Conservation (phyloP, 495 filamentous ascomycete genomes). For the Aspergillus indologenus region DNA sequence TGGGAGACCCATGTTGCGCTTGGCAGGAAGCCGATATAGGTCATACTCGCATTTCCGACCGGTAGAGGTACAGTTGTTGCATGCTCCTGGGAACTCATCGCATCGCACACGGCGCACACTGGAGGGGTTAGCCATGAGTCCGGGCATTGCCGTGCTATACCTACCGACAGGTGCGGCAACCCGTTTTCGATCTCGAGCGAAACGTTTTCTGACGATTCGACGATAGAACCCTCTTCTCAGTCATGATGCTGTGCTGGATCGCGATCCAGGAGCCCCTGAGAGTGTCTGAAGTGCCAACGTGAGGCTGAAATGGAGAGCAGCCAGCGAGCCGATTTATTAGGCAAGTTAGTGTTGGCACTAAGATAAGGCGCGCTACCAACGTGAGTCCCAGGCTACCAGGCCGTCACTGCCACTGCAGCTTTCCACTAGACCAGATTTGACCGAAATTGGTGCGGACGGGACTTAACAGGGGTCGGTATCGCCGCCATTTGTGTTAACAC, state of each 20-base stretch:
- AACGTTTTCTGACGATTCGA: neutral
- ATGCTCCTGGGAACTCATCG: neutral
- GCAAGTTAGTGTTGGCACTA: no score
- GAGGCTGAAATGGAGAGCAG: no score
- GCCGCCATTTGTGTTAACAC: no score
- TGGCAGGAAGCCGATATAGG: neutral
- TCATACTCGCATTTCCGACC: neutral
- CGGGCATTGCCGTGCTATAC: neutral
- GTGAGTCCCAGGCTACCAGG: no score
- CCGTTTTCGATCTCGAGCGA: neutral
- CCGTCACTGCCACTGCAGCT: no score
- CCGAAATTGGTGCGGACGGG: no score
- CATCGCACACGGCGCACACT: neutral
- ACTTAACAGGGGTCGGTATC: no score
- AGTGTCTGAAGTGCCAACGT: no score
- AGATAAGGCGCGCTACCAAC: no score
- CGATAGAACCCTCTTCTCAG: neutral
- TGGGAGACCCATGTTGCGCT: neutral
- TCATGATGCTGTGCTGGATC: neutral
- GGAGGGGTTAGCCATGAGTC: neutral
- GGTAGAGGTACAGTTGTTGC: neutral
- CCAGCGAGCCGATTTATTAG: no score
- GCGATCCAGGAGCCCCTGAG: no score
- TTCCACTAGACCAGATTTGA: no score
- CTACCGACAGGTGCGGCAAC: neutral